A percentile compares a stretch with the other conserved stretches of the same genome.
Conservation (phyloP, 2,329 filamentous ascomycete species). For the Colletotrichum gigasporum region DNA sequence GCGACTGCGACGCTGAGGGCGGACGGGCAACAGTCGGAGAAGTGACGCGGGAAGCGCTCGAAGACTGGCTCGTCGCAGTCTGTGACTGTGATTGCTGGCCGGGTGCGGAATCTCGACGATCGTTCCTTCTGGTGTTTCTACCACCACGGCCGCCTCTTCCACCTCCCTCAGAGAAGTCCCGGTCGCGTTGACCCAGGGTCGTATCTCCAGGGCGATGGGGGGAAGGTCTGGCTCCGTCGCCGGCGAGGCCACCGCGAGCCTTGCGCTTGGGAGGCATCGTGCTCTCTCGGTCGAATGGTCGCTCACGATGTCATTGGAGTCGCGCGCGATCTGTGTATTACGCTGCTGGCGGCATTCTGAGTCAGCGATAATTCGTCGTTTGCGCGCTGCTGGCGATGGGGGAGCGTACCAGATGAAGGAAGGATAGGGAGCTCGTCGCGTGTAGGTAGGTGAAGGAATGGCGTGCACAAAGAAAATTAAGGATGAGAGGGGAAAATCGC, state of each 20-base stretch:
- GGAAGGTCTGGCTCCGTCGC: slow-evolving; percentile 64
- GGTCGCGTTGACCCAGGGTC: slow-evolving; percentile 65
- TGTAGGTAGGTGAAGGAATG: slow-evolving; percentile 17
- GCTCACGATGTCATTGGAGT: slow-evolving; percentile 29
- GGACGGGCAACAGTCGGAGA: slow-evolving; percentile 24
- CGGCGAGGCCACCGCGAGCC: slow-evolving; percentile 60
- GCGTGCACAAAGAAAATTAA: slow-evolving; percentile 13
- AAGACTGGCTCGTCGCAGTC: slow-evolving; percentile 7
- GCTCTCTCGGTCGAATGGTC: slow-evolving; percentile 35
- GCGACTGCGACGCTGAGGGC: slow-evolving; percentile 34
- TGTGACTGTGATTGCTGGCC: slow-evolving; percentile 31
- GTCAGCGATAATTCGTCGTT: slow-evolving; percentile 1
- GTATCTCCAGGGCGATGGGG: slow-evolving; percentile 71
- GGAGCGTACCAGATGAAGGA: slow-evolving; percentile 10
- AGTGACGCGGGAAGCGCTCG: slow-evolving; percentile 21
- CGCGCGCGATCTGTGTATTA: background rate
- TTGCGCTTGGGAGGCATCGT: slow-evolving; percentile 69
- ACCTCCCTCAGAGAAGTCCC: slow-evolving; percentile 56
- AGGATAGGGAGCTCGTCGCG: slow-evolving; percentile 25
- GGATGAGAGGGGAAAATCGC: background rate
- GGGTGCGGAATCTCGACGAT: slow-evolving; percentile 64
- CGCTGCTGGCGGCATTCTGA: background rate
- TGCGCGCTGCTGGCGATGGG: background rate
- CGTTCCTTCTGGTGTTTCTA: slow-evolving; percentile 56
- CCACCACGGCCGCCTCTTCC: slow-evolving; percentile 54